Percentiles rank a stretch among this genome's conserved stretches.
Evolutionary conservation across 306 rosid species (phyloP).

Genomic region (Fagus sylvatica): DNA sequence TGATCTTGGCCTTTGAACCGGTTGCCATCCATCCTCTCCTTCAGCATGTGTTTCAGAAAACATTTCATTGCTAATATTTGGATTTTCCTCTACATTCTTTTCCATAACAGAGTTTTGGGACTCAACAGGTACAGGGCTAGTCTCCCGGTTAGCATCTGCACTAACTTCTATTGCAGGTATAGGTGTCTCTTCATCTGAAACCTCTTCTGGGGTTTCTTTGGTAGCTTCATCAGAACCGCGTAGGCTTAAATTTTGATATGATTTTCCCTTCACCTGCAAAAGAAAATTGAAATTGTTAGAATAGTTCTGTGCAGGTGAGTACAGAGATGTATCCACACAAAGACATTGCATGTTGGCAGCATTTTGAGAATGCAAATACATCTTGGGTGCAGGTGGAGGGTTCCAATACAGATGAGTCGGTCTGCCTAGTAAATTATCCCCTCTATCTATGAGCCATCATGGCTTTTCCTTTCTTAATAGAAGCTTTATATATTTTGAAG

Average conservation of each 20-base stretch:
- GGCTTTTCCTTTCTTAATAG: not conserved
- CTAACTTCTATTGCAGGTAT: slow-evolving; percentile 40
- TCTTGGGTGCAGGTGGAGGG: slow-evolving; percentile 9
- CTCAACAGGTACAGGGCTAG: slow-evolving; percentile 47
- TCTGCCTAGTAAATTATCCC: not conserved
- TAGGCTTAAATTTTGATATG: slow-evolving; percentile 46
- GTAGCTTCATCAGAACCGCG: slow-evolving; percentile 70
- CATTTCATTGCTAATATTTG: slow-evolving; percentile 34
- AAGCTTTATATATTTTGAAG: slow-evolving; percentile 10
- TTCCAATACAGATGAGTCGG: slow-evolving; percentile 2
- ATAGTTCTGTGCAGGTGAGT: slow-evolving; percentile 11
- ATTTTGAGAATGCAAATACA: slow-evolving; percentile 16
- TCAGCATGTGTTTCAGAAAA: slow-evolving; percentile 70
- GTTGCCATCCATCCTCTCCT: slow-evolving; percentile 94
- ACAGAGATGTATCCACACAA: slow-evolving; percentile 2
- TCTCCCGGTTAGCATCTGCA: slow-evolving; percentile 56
- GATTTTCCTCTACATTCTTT: slow-evolving; percentile 52
- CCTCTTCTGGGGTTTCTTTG: slow-evolving; percentile 69
- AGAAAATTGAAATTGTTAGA: slow-evolving; percentile 32
- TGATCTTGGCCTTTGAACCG: slow-evolving; percentile 96
- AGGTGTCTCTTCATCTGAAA: slow-evolving; percentile 67
- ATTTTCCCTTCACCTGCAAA: slow-evolving; percentile 65
- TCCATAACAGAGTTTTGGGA: slow-evolving; percentile 44
- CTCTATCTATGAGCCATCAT: not conserved
- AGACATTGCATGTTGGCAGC: not conserved